Evolutionary conservation across 768 basidiomycete genomes (phyloP), one percentile per base, ranked within the genome.

Genomic region (Dacryopinax primogenitus): DNA sequence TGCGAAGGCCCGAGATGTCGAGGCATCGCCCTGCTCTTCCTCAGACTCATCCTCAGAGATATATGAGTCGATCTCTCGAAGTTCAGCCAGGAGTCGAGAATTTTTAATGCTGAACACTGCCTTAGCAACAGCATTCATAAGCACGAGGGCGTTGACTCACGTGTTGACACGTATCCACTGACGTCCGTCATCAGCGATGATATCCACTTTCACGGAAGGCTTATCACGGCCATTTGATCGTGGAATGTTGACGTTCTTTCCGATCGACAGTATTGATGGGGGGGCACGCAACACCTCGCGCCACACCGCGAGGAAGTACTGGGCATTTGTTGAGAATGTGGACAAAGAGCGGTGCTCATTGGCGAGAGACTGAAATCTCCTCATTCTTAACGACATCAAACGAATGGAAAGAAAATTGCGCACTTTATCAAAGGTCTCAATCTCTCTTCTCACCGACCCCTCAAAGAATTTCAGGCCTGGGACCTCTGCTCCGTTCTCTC

Each of bases 81-180:
- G 87, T 72, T 95, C 92, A 33, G 86, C 81, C 3, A 87, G 74
- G 32, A 95, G 77, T 1, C 88, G 84, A 2, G 84, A 78, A 67
- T 89, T 88, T 70, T 87, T 92, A 11, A 87, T 83, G 11, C 90
- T 93, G 69, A 0, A 3, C n/a, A 34, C 1, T 64, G 30, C 61
- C 4, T 62, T 41, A 65, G 39, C 62, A 44, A 64, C 16, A 33
- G 15, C 34, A 21, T 36, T 41, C 37, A 64, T 63, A 65, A n/a
- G 16, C 35, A 33, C 32, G 33, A 61, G 18, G 13, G 11, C 16
- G 30, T 23, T 28, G 33, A 83, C 86, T 72, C 71, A 91, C 91
- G 91, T 92, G 75, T 92, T 93, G 35, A 93, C 82, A 69, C 90
- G 82, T 39, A 90, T 84, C 92, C 92, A 95, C 1, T 78, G 76